These are phyloP conservation scores for Stemphylium vesicarium DNA, from an alignment of 2,329 filamentous ascomycete genomes.

Conservation along the genomic window DNA sequence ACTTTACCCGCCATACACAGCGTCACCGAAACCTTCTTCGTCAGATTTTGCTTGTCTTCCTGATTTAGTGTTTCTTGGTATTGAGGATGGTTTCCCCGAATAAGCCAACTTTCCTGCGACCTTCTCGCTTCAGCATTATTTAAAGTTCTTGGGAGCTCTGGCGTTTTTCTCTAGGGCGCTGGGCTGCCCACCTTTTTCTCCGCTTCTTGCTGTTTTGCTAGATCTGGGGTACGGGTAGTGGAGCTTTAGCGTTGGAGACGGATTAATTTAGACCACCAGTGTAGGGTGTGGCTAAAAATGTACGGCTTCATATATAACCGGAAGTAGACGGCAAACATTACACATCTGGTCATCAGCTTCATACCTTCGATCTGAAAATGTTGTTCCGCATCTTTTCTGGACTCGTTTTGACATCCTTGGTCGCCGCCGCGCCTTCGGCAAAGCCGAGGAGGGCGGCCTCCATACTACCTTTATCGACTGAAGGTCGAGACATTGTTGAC, in stretches of 20 bases:
- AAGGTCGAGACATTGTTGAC: constrained; percentile 44
- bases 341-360: background rate
- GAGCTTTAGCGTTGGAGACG: no score
- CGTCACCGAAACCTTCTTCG: background rate
- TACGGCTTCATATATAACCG: background rate
- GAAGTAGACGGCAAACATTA: background rate
- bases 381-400: background rate
- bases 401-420: constrained; percentile 23
- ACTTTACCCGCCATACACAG: constrained; percentile 6
- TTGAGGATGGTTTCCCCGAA: constrained; percentile 1
- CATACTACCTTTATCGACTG: constrained; percentile 37
- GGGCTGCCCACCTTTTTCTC: no score
- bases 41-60: background rate
- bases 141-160: no score
- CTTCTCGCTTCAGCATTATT: background rate
- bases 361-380: background rate
- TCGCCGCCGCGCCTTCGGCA: constrained; percentile 21
- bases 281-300: no score
- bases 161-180: no score
- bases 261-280: no score
- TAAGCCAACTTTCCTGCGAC: background rate
- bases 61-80: background rate
- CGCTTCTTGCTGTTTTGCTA: no score
- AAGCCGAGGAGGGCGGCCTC: constrained; percentile 24
- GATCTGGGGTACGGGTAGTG: no score